Evolutionary conservation across 1,284 basidiomycete species (phyloP).

Genomic region (Naganishia liquefaciens): DNA sequence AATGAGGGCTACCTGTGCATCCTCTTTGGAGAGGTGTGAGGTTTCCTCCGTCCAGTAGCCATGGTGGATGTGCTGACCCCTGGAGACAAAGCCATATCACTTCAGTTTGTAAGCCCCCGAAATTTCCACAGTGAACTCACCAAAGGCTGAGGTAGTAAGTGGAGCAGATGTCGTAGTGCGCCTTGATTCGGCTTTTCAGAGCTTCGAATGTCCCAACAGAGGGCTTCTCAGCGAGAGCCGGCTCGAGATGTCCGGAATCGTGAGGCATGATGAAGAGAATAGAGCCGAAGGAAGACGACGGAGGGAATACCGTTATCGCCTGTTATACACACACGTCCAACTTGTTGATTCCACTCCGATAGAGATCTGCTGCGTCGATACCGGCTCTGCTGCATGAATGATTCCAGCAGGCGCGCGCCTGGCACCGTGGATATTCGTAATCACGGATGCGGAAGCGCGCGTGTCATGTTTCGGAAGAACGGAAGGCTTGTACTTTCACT

Average conservation of each 20-base stretch:
- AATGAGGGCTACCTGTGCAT: constrained; percentile 34
- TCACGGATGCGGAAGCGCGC: too few species aligned
- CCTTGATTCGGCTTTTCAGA: constrained; percentile 35
- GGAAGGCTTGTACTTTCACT: too few species aligned
- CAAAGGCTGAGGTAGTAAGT: constrained; percentile 35
- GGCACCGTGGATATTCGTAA: too few species aligned
- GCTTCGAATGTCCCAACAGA: constrained; percentile 13
- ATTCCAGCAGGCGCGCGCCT: too few species aligned
- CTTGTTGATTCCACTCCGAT: too few species aligned
- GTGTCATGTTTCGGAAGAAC: too few species aligned
- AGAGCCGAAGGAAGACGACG: not conserved
- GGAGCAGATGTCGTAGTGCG: constrained; percentile 36
- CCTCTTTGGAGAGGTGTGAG: constrained; percentile 33
- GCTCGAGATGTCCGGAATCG: not conserved
- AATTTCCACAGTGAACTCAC: constrained; percentile 1
- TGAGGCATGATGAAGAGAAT: not conserved
- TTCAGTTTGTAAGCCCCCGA: not conserved
- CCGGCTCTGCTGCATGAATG: too few species aligned
- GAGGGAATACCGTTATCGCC: too few species aligned
- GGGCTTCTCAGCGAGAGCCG: not conserved
- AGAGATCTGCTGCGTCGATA: too few species aligned
- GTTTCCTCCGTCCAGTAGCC: constrained; percentile 30
- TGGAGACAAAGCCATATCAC: not conserved
- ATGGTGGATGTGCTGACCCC: constrained; percentile 37
- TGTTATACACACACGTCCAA: too few species aligned